Evolutionary conservation across 2,329 filamentous ascomycete genomes (phyloP).

Genomic region (Penicillium sclerotigenum): DNA sequence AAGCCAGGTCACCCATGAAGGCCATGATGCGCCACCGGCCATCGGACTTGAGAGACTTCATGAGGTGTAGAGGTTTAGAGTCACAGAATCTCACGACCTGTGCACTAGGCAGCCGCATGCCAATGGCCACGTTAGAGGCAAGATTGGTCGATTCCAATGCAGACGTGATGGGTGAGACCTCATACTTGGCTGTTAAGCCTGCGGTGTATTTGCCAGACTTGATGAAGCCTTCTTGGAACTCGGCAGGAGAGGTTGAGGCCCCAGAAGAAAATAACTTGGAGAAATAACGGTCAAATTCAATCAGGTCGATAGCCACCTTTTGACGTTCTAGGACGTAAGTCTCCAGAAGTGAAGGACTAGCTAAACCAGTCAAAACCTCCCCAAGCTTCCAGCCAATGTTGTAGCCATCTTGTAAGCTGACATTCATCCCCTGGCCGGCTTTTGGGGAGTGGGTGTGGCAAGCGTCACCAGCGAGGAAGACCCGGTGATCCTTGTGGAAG

Average conservation of each 20-base stretch:
- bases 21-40: conserved; percentile 53
- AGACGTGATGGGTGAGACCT: conserved; percentile 49
- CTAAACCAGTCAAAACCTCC: conserved; percentile 47
- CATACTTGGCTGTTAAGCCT: conserved; percentile 57
- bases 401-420: conserved; percentile 57
- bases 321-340: conserved; percentile 56
- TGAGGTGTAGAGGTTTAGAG: conserved; percentile 55
- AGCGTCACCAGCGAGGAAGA: conserved; percentile 69
- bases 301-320: conserved; percentile 55
- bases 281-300: conserved; percentile 58
- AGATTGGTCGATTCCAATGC: conserved; percentile 32
- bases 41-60: conserved; percentile 50
- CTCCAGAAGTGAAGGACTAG: conserved; percentile 45
- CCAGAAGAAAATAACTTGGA: conserved; percentile 53
- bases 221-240: conserved; percentile 58
- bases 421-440: conserved; percentile 61
- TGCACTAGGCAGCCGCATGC: conserved; percentile 52
- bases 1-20: conserved; percentile 46
- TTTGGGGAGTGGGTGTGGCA: conserved; percentile 69
- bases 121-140: conserved; percentile 41
- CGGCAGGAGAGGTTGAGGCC: conserved; percentile 42
- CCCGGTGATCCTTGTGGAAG: conserved; percentile 62
- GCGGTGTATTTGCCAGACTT: conserved; percentile 59
- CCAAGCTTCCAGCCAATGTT: conserved; percentile 62
- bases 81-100: conserved; percentile 61